Base-by-base conservation (phyloP, 441 rosid genomes). In the Codiaeum variegatum region DNA sequence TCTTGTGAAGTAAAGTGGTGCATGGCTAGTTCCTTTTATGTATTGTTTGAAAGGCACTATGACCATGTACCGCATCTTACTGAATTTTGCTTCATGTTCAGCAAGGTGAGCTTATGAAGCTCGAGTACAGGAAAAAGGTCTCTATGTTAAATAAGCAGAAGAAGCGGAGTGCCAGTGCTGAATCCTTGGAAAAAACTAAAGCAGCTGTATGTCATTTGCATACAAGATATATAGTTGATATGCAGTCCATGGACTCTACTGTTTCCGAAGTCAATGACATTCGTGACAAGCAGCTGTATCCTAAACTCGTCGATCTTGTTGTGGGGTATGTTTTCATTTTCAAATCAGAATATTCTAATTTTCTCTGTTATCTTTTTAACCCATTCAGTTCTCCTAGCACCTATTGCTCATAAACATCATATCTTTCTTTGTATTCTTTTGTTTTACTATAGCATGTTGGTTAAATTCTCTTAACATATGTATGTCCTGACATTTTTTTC, bases 221-320 rank as follows among this genome's bases (percentile, higher is more conserved):
- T 75, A 92, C 99, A 7, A 86, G 96, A 86, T 92, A 94, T 80
- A 92, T 94, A 42, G 99, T 94, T 23, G 99, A 94, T 77, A 91
- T 94, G 99, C 99, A 94, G 77, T 94, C 99, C 73, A 87, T 94
- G 97, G 99, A 94, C 79, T 92, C 98, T 13, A 94, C 98, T 28
- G 98, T 92, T 71, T 79, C 86, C 21, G 98, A 94, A 84, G 94
- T 94, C 83, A 91, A 90, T 74, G 93, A 91, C 38, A 85, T 94
- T 59, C 91, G 98, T 12, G 98, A 94, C 62, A 85, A 92, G 75
- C 98, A 88, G 77, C 76, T 94, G 64, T 91, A 87, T 79, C 82
- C 91, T 54, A 92, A 87, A 79, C 97, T 94, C 24, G 86, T 87
- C 73, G 78, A 86, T 38, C 97, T 94, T 68, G 97, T 92, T 10